These are phyloP conservation scores for Candida ortonii DNA, from an alignment of 805 yeast species.

Conservation along the genomic window DNA sequence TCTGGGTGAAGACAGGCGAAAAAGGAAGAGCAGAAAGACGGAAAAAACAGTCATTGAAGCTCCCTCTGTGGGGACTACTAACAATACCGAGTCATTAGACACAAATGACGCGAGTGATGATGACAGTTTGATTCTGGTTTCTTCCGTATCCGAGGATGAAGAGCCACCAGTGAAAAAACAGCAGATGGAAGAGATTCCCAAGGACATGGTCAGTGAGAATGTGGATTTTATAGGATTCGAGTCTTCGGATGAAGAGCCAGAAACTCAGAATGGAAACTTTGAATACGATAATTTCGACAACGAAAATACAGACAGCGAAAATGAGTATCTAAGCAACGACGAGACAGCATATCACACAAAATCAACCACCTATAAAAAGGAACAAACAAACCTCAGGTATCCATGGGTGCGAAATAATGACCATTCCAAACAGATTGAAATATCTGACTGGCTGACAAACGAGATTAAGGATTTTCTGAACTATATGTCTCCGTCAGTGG, in stretches of 20 bases:
- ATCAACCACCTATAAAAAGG: constrained; percentile 25
- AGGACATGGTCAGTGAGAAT: constrained; percentile 42
- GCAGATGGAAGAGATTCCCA: constrained; percentile 6
- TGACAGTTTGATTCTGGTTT: constrained; percentile 1
- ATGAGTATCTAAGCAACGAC: constrained; percentile 46
- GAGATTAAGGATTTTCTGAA: constrained; percentile 83
- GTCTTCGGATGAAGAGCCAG: constrained; percentile 41
- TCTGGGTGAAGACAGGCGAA: too few relatives aligned
- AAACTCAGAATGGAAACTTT: constrained; percentile 31
- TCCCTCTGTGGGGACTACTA: too few relatives aligned
- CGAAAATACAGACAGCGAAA: constrained; percentile 27
- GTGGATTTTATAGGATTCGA: constrained; percentile 58
- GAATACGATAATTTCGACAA: constrained; percentile 34
- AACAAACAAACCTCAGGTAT: constrained; percentile 35
- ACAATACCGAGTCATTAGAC: too few relatives aligned
- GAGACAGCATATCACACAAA: constrained; percentile 32
- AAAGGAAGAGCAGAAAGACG: too few relatives aligned
- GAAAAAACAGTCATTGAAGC: too few relatives aligned
- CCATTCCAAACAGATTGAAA: constrained; percentile 70
- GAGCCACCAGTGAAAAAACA: constrained; percentile 14
- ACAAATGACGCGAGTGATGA: constrained; percentile 1
- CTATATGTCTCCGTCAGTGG: constrained; percentile 79
- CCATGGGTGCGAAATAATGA: constrained; percentile 84
- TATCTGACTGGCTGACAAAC: constrained; percentile 81
- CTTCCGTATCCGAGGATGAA: constrained; percentile 6